Percentiles rank a stretch among this genome's conserved stretches.
phyloP scores from a whole-genome alignment of 176 grass and related monocot genomes.

The Eragrostis curvula region DNA sequence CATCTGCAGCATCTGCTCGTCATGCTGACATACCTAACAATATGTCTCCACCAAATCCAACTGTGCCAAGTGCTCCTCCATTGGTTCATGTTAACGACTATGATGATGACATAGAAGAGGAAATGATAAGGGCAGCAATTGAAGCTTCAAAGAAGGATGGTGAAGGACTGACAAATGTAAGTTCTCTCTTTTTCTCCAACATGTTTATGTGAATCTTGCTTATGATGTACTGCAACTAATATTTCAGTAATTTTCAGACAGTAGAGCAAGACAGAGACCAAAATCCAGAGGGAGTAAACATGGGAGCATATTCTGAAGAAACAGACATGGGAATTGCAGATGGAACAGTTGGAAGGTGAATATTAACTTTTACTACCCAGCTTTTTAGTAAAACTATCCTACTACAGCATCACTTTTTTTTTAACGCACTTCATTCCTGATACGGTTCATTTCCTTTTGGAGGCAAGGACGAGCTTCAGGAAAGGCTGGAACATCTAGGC shows the following conservation, averaged over 20 bases:
- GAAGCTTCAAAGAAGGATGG: slow-evolving; percentile 90
- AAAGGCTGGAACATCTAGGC: slow-evolving; percentile 60
- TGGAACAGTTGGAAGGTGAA: slow-evolving; percentile 67
- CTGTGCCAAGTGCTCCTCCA: slow-evolving; percentile 64
- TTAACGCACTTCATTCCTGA: slow-evolving; percentile 11
- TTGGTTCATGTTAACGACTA: slow-evolving; percentile 67
- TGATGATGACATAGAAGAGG: slow-evolving; percentile 97
- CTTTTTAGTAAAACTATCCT: slow-evolving; percentile 25
- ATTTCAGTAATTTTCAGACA: slow-evolving; percentile 47
- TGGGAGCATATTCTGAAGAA: slow-evolving; percentile 54
- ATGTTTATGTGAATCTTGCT: slow-evolving; percentile 19
- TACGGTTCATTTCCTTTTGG: slow-evolving; percentile 44
- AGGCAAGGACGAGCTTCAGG: slow-evolving; percentile 69
- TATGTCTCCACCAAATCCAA: slow-evolving; percentile 8
- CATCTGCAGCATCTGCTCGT: slow-evolving; percentile 51
- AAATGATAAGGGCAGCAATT: slow-evolving; percentile 93
- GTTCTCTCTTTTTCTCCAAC: slow-evolving; percentile 34
- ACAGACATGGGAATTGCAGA: slow-evolving; percentile 37
- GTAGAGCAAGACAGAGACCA: slow-evolving; percentile 50
- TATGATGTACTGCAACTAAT: slow-evolving; percentile 4
- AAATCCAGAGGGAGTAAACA: slow-evolving; percentile 38
- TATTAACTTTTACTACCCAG: slow-evolving; percentile 44
- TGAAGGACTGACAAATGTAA: slow-evolving; percentile 64
- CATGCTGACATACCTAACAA: slow-evolving; percentile 33
- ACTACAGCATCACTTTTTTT: slow-evolving; percentile 6